Conservation (phyloP, 352 stramenopile genomes). For the Phytophthora tentaculata region DNA sequence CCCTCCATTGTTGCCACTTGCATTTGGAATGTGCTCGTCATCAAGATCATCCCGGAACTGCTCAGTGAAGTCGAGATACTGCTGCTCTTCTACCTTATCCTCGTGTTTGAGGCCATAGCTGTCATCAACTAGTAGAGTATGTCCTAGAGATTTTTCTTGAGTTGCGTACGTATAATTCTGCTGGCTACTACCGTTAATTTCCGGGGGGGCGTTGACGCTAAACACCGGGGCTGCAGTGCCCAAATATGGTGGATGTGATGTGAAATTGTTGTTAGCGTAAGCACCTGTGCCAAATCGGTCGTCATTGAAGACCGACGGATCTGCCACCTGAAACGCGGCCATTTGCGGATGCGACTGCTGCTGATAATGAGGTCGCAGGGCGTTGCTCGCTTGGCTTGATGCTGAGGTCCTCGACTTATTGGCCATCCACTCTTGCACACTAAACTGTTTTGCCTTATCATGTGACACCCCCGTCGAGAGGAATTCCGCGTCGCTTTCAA, state of each 20-base stretch:
- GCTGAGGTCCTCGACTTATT: slow-evolving; percentile 54
- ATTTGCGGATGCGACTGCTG: slow-evolving; percentile 19
- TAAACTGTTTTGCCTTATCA: slow-evolving; percentile 65
- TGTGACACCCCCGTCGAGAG: slow-evolving; percentile 69
- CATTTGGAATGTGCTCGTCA: slow-evolving; percentile 11
- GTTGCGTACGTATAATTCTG: slow-evolving; percentile 40
- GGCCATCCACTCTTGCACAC: slow-evolving; percentile 80
- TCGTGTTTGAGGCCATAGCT: slow-evolving; percentile 15
- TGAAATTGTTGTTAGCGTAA: slow-evolving; percentile 4
- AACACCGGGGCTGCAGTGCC: slow-evolving; percentile 1
- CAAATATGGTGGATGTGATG: not conserved
- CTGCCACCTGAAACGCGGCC: slow-evolving; percentile 2
- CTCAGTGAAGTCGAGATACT: slow-evolving; percentile 59
- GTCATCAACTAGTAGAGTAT: slow-evolving; percentile 11
- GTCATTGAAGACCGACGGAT: slow-evolving; percentile 5
- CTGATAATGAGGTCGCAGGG: slow-evolving; percentile 29
- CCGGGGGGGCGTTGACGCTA: not conserved
- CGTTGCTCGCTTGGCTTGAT: slow-evolving; percentile 34
- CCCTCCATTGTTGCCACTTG: slow-evolving; percentile 24
- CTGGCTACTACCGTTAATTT: slow-evolving; percentile 5
- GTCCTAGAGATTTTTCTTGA: slow-evolving; percentile 16
- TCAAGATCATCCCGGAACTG: slow-evolving; percentile 51
- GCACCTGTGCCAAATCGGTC: slow-evolving; percentile 13
- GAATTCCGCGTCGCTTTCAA: slow-evolving; percentile 58
- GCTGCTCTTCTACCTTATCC: slow-evolving; percentile 27